Base-by-base conservation (phyloP, 2,329 filamentous ascomycete species). In the Pyricularia sp. region DNA sequence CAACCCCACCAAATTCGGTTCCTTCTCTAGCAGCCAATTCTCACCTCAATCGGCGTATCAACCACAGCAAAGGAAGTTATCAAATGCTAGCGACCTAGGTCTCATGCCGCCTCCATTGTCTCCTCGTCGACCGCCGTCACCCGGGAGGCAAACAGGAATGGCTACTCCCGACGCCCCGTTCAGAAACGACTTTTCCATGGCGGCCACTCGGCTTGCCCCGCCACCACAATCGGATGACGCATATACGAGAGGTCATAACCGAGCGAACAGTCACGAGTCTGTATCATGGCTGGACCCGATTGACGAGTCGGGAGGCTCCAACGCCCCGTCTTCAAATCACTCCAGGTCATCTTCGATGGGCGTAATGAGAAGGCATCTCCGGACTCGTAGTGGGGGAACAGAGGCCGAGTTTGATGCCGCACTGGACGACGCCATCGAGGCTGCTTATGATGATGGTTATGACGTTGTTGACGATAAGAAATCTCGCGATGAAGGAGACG, bases 241-340 rank as follows among this genome's bases (percentile, higher is more conserved):
- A 1, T 68, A 36, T 3, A 42, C 70, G 14, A 72, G 72, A 42
- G 76, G 81, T 11, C 86, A 88, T 72, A 78, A 78, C 26, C 80
- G 87, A 70, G 88, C 87, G 28, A 84, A 86, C 12, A 94, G 92
- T 75, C 89, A 90, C 71, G 92, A 93, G 76, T 92, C 92, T 4
- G 93, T 91, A 68, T 97, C 93, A 0, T 97, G 94, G 94, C 80
- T 97, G n/a, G 92, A 97, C 76, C 94, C 93, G 0, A 95, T 96
- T 69, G 92, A 97, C 76, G 94, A 97, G 74, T 97, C 93, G 26
- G 92, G 90, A 50, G 90, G 87, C 23, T 97, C 94, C 0, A 68
- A 68, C 30, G 89, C 88, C 3, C 84, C 86, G 2, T 92, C 92
- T 1, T 97, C 94, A 0, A 84, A 93, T 1, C 92, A 93, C 76